phyloP scores from a whole-genome alignment of 78 protist genomes.

The Dictyostelium brefeldianum region DNA sequence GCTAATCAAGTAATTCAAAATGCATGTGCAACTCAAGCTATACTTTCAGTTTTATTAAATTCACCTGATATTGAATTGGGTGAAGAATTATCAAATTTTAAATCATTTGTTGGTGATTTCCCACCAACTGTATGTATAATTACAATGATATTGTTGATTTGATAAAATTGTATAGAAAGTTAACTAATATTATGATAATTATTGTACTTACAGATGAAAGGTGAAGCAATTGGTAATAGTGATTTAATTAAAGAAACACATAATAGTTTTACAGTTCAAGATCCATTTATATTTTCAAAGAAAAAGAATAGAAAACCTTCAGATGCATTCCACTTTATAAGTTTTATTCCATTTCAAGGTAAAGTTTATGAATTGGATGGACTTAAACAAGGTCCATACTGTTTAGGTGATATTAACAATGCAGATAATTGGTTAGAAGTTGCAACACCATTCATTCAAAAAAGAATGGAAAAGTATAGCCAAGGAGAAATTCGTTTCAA shows the following conservation, averaged over 20 bases:
- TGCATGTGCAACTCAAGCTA: slow-evolving; percentile 99
- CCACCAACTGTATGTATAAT: slow-evolving; percentile 70
- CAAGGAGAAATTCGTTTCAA: slow-evolving; percentile 92
- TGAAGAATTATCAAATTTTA: slow-evolving; percentile 84
- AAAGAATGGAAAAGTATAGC: slow-evolving; percentile 85
- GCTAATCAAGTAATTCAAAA: slow-evolving; percentile 95
- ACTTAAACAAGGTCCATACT: slow-evolving; percentile 94
- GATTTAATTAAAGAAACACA: slow-evolving; percentile 90
- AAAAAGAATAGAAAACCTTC: slow-evolving; percentile 73
- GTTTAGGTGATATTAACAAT: slow-evolving; percentile 61
- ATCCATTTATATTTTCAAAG: slow-evolving; percentile 81
- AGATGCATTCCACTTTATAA: slow-evolving; percentile 95
- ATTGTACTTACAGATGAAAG: slow-evolving; percentile 74
- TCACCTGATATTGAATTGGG: slow-evolving; percentile 90
- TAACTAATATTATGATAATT: too few species aligned
- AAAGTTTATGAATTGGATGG: slow-evolving; percentile 98
- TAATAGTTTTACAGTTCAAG: slow-evolving; percentile 92
- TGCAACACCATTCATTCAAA: slow-evolving; percentile 79
- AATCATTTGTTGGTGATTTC: slow-evolving; percentile 88
- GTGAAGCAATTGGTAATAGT: slow-evolving; percentile 90
- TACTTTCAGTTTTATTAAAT: slow-evolving; percentile 95
- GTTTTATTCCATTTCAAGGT: slow-evolving; percentile 94
- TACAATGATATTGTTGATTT: neutral
- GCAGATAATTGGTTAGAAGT: slow-evolving; percentile 50
- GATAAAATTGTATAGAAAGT: neutral